These are phyloP conservation scores for Neopestalotiopsis rosae DNA, from an alignment of 2,329 filamentous ascomycete genomes.

Conservation along the genomic window DNA sequence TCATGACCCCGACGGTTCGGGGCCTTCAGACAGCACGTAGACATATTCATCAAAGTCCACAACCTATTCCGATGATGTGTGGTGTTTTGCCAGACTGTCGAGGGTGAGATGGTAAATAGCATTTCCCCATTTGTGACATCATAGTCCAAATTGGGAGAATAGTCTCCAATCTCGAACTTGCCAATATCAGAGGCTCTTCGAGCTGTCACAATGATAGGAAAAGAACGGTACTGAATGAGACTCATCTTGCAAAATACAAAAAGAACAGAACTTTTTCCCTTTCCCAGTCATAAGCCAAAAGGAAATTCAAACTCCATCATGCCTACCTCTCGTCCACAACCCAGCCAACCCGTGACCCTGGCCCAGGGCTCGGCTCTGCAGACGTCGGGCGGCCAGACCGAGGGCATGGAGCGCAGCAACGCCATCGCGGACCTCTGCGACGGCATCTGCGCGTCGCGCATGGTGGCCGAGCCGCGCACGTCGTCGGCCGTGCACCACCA, in stretches of 20 bases:
- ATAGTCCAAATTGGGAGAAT: not conserved
- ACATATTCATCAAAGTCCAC: too few relatives aligned
- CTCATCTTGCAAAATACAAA: too few relatives aligned
- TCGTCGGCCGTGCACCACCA: conserved; percentile 59
- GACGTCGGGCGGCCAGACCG: conserved; percentile 51
- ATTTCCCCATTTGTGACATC: conserved; percentile 9
- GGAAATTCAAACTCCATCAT: not conserved
- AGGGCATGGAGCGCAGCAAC: conserved; percentile 53
- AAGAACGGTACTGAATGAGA: too few relatives aligned
- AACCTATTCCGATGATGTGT: too few relatives aligned
- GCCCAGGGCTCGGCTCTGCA: conserved; percentile 40
- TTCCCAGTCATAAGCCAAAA: rapidly evolving
- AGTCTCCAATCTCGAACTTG: not conserved
- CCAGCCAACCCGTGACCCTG: conserved; percentile 39
- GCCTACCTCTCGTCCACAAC: conserved; percentile 26
- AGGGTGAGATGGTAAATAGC: not conserved
- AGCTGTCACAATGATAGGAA: too few relatives aligned
- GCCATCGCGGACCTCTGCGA: conserved; percentile 54
- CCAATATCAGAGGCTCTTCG: not conserved
- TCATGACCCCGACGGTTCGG: too few relatives aligned
- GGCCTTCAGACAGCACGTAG: too few relatives aligned
- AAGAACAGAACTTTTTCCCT: too few relatives aligned
- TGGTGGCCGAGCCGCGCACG: conserved; percentile 33
- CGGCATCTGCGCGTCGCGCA: conserved; percentile 54
- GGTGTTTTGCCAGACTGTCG: too few relatives aligned